Evolutionary conservation across 768 basidiomycete species (phyloP).

Genomic region (Boletus reticuloceps): DNA sequence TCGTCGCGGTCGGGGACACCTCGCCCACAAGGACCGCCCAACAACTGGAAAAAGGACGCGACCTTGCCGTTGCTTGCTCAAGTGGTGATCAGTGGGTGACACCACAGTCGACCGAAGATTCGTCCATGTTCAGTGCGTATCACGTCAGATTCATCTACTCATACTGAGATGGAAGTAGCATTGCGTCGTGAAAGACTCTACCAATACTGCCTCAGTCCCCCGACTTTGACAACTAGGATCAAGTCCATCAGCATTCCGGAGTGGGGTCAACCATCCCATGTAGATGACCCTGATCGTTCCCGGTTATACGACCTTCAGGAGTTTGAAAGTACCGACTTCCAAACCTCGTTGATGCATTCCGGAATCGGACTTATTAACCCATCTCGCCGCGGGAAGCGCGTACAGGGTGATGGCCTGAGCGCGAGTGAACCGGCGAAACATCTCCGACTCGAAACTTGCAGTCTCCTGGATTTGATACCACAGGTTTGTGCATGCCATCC

Average conservation of each 20-base stretch:
- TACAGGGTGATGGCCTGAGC: background rate
- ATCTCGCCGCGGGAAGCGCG: slow-evolving; percentile 9
- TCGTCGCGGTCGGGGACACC: slow-evolving; percentile 3
- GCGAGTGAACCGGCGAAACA: slow-evolving; percentile 28
- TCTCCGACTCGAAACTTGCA: slow-evolving; percentile 33
- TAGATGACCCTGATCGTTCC: slow-evolving; percentile 36
- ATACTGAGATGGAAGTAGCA: slow-evolving; percentile 17
- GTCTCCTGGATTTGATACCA: slow-evolving; percentile 41
- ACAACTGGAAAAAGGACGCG: slow-evolving; percentile 19
- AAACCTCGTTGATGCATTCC: background rate
- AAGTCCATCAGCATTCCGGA: slow-evolving; percentile 22
- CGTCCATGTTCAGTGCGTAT: slow-evolving; percentile 23
- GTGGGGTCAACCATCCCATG: slow-evolving; percentile 37
- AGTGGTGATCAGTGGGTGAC: slow-evolving; percentile 16
- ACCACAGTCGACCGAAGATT: slow-evolving; percentile 9
- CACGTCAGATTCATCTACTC: background rate
- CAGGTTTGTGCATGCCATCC: slow-evolving; percentile 37
- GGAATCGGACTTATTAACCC: background rate
- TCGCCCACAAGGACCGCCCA: background rate
- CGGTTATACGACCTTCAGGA: slow-evolving; percentile 41
- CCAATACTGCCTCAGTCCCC: slow-evolving; percentile 22
- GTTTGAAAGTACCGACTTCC: slow-evolving; percentile 39
- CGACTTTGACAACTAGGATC: background rate
- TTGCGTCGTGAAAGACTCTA: slow-evolving; percentile 17
- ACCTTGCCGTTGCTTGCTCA: slow-evolving; percentile 18